Evolutionary conservation across 192 early-diverging fungal species (phyloP), one percentile per base, ranked within the genome.

Genomic region (Neocallimastix lanati): DNA sequence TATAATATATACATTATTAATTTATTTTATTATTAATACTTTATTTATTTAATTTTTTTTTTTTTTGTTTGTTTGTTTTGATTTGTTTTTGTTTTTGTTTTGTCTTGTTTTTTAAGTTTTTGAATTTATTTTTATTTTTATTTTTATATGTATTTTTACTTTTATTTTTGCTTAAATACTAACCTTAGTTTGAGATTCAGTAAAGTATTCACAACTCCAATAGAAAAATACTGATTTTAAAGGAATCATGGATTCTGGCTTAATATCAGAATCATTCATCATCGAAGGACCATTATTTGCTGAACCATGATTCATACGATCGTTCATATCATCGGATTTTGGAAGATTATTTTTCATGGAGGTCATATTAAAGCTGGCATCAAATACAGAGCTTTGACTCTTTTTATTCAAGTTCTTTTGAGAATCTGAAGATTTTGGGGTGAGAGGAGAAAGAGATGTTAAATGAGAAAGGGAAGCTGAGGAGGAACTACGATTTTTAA

Each of bases 131-230:
- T n/a, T n/a, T n/a, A 33, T 3, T 6, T 33, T 6, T 7, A 82
- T 81, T 11, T 76, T 27, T 29, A 82, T 78, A 77, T 30, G n/a
- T n/a, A n/a, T n/a, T n/a, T n/a, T n/a, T n/a, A n/a, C n/a, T 37
- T 79, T 18, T 77, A 81, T 28, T 77, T 16, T 27, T 27, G 2
- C 29, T 25, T 78, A 35, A 38, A 81, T 25, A 82, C 81, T 81
- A 83, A 91, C 92, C 84, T 88, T 87, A 90, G 95, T 96, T 83
- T 96, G 94, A 28, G 94, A 93, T 82, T 95, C 92, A 28, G 88
- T 88, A 85, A 96, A 96, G 83, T 93, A 96, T 83, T 94, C 92
- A 80, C 93, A 92, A 82, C 92, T 93, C 93, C 91, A 93, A 76
- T 94, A 92, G 79, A 91, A 95, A 78, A 96, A 93, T 13, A 83